Conservation (phyloP, 768 basidiomycete species). For the Pluteus cervinus region DNA sequence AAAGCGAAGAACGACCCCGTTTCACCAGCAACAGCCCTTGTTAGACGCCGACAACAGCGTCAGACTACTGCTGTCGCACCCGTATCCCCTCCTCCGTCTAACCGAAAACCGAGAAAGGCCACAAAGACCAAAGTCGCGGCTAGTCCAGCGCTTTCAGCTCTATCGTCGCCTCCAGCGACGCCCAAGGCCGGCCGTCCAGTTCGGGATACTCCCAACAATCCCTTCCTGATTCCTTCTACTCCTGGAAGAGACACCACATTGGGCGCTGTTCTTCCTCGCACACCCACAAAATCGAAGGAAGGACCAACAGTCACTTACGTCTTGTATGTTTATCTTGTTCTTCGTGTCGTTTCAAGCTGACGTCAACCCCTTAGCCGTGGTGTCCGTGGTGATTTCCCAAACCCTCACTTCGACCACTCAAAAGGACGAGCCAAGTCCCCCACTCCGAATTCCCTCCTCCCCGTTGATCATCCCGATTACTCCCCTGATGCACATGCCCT, state of each 20-base stretch:
- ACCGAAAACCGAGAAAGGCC: conserved; percentile 31
- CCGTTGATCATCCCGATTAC: conserved; percentile 59
- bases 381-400: conserved; percentile 52
- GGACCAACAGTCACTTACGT: conserved; percentile 65
- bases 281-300: conserved; percentile 40
- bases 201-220: conserved; percentile 68
- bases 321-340: conserved; percentile 44
- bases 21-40: conserved; percentile 18
- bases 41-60: conserved; percentile 27
- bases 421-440: conserved; percentile 35
- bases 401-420: conserved; percentile 51
- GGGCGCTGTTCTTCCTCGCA: conserved; percentile 25
- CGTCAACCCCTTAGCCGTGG: conserved; percentile 53
- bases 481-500: conserved; percentile 49
- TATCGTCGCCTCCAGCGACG: conserved; percentile 31
- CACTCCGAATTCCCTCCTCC: conserved; percentile 45
- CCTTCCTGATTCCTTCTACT: conserved; percentile 49
- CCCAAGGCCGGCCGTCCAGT: conserved; percentile 27
- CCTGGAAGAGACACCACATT: too few relatives aligned
- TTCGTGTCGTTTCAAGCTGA: background rate
- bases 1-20: conserved; percentile 1
- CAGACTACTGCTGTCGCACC: conserved; percentile 29
- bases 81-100: conserved; percentile 64
- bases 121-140: conserved; percentile 2
- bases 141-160: conserved; percentile 5